These are phyloP conservation scores for Colletotrichum lentis DNA, from an alignment of 2,329 filamentous ascomycete species.

Conservation along the genomic window DNA sequence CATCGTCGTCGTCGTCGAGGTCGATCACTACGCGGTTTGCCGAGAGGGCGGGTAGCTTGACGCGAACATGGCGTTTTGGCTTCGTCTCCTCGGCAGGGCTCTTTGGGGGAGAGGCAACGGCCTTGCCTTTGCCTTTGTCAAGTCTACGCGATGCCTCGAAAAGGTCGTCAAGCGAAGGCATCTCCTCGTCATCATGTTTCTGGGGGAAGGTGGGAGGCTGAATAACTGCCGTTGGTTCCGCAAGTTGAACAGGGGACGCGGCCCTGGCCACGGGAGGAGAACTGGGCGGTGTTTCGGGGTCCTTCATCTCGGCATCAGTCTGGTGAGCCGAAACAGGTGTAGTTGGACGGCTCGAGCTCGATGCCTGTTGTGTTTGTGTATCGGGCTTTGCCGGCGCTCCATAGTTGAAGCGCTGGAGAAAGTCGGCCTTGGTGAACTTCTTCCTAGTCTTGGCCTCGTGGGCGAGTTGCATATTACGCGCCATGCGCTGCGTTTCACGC, in stretches of 20 bases:
- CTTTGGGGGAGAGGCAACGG: conserved; percentile 16
- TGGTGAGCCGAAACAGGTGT: conserved; percentile 55
- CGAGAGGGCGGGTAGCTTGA: conserved; percentile 56
- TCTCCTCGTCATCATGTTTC: conserved; percentile 44
- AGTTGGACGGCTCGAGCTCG: conserved; percentile 65
- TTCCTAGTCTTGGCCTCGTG: conserved; percentile 92
- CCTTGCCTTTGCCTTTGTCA: conserved; percentile 65
- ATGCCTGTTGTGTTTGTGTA: conserved; percentile 49
- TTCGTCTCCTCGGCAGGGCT: conserved; percentile 43
- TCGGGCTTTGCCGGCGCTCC: conserved; percentile 50
- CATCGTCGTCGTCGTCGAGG: conserved; percentile 68
- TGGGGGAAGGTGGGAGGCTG: neutral
- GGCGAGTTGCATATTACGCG: conserved; percentile 86
- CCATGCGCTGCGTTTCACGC: conserved; percentile 90
- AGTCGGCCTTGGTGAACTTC: conserved; percentile 82
- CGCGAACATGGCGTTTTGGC: conserved; percentile 58
- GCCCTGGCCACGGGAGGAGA: conserved; percentile 63
- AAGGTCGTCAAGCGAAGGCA: conserved; percentile 51
- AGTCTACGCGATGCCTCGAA: conserved; percentile 46
- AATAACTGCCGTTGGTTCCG: conserved; percentile 34
- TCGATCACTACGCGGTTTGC: conserved; percentile 52
- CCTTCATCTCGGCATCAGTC: conserved; percentile 61
- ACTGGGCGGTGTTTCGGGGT: conserved; percentile 74
- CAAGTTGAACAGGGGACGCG: conserved; percentile 29
- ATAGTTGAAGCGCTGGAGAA: conserved; percentile 87